A percentile compares a stretch with the other conserved stretches of the same genome.
Evolutionary conservation across 2,329 filamentous ascomycete species (phyloP).

Genomic region (Colletotrichum sp.): DNA sequence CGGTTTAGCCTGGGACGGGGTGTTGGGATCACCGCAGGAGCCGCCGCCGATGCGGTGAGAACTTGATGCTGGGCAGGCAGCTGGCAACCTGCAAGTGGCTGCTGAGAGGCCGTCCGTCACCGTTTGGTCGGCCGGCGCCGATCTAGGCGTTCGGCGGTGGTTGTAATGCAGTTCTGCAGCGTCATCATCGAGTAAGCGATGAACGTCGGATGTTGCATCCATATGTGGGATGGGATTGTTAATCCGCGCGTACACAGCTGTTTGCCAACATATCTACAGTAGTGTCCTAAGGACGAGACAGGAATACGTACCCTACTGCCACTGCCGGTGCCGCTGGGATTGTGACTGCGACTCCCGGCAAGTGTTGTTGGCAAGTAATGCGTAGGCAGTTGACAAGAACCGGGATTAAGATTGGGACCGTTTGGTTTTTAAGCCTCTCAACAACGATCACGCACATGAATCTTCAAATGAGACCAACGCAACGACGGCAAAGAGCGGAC

Average conservation of each 20-base stretch:
- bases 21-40: slow-evolving; percentile 1
- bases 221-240: background rate
- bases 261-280: background rate
- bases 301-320: background rate
- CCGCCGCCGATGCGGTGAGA: background rate
- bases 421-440: background rate
- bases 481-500: background rate
- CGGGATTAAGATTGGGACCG: background rate
- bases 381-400: background rate
- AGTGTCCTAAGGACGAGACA: background rate
- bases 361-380: background rate
- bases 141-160: background rate
- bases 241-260: background rate
- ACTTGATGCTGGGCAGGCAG: background rate
- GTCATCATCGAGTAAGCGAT: slow-evolving; percentile 5
- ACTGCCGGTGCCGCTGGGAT: background rate
- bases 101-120: background rate
- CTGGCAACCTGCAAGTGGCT: background rate
- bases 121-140: background rate
- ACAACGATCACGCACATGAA: background rate
- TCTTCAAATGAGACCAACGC: background rate
- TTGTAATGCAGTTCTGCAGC: slow-evolving; percentile 3
- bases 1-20: background rate
- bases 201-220: background rate
- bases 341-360: background rate